A percentile compares a stretch with the other conserved stretches of the same genome.
These are phyloP conservation scores for Penicillium pancosmium DNA, from an alignment of 495 filamentous ascomycete genomes.

Conservation along the genomic window DNA sequence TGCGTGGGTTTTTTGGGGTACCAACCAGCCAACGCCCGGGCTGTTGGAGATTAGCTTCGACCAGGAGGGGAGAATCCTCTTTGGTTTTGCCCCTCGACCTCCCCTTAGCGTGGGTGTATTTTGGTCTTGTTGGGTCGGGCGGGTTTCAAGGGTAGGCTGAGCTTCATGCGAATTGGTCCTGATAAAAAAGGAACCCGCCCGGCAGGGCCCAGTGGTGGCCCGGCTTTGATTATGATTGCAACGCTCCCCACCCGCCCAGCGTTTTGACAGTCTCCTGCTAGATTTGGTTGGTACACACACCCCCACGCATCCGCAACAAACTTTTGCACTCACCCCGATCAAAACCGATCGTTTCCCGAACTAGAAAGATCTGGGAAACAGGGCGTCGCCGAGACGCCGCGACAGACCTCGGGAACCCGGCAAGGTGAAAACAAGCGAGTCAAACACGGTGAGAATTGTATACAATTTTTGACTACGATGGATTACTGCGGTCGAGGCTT, in stretches of 20 bases:
- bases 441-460: constrained; percentile 3
- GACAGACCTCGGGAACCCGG: constrained; percentile 21
- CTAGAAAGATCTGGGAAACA: background rate
- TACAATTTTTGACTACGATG: background rate
- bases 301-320: constrained; percentile 23
- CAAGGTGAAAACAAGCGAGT: constrained; percentile 26
- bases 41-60: constrained; percentile 26
- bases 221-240: constrained; percentile 15
- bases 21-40: constrained; percentile 10
- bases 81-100: background rate
- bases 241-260: constrained; percentile 22
- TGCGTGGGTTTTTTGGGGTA: constrained; percentile 21
- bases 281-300: constrained; percentile 21
- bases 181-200: constrained; percentile 3
- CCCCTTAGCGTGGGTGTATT: constrained; percentile 1
- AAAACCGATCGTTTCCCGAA: constrained; percentile 14
- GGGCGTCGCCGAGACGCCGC: constrained; percentile 7
- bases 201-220: constrained; percentile 7
- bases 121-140: constrained; percentile 6
- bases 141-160: constrained; percentile 13
- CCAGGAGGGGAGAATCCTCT: constrained; percentile 7
- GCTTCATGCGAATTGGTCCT: constrained; percentile 13
- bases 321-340: constrained; percentile 18
- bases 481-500: background rate
- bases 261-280: constrained; percentile 19